phyloP scores from a whole-genome alignment of 805 yeast species.

The Yamadazyma tumulicola region DNA sequence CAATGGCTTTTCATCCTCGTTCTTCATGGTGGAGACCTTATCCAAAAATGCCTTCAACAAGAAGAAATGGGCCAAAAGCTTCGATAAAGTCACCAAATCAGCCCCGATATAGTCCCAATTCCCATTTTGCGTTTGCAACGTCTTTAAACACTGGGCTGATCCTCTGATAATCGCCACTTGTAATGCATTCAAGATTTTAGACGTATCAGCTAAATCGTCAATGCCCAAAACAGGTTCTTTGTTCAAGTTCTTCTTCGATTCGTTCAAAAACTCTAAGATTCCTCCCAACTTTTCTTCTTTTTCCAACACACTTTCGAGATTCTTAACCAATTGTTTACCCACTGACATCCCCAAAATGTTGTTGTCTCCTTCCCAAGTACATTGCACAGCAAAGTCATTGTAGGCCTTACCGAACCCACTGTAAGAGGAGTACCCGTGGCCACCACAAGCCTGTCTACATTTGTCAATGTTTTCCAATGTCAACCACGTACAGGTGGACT shows the following conservation, averaged over 20 bases:
- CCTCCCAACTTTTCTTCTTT: conserved; percentile 31
- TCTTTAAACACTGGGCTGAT: conserved; percentile 24
- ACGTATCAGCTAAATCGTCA: conserved; percentile 25
- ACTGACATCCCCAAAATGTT: conserved; percentile 42
- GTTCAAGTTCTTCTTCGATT: conserved; percentile 18
- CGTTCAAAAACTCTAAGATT: conserved; percentile 33
- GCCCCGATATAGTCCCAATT: conserved; percentile 37
- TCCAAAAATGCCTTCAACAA: conserved; percentile 30
- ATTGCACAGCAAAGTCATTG: conserved; percentile 45
- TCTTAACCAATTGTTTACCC: conserved; percentile 38
- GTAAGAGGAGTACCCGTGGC: conserved; percentile 45
- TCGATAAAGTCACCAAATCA: conserved; percentile 38
- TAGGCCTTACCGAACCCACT: conserved; percentile 43
- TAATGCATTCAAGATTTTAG: conserved; percentile 33
- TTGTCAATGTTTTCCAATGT: conserved; percentile 41
- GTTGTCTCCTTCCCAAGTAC: conserved; percentile 51
- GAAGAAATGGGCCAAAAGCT: conserved; percentile 43
- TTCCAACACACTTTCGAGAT: conserved; percentile 24
- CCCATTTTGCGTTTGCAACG: conserved; percentile 22
- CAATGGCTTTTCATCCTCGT: conserved; percentile 19
- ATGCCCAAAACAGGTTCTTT: conserved; percentile 28
- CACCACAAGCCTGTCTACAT: conserved; percentile 46
- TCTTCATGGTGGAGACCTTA: conserved; percentile 20
- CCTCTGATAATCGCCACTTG: conserved; percentile 38
- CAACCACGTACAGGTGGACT: conserved; percentile 44